These are phyloP conservation scores for Coix lacrymajobi DNA, from an alignment of 176 grass and related monocot genomes.

Conservation along the genomic window DNA sequence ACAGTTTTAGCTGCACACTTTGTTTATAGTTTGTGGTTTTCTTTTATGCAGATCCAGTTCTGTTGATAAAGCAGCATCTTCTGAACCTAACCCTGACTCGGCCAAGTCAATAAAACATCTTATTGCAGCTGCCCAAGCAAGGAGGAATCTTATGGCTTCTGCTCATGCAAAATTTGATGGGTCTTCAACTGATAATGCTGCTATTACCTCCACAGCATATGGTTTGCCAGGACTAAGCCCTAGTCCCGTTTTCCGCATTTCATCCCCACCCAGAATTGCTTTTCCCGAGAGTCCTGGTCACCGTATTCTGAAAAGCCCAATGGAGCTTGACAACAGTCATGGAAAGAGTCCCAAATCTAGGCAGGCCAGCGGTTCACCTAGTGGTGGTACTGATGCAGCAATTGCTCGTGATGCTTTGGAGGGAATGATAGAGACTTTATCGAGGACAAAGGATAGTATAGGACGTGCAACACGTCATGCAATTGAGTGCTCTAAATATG, in stretches of 20 bases:
- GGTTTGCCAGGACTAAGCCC: constrained; percentile 62
- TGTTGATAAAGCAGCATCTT: constrained; percentile 41
- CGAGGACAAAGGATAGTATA: constrained; percentile 98
- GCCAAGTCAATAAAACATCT: constrained; percentile 89
- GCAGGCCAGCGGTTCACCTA: constrained; percentile 40
- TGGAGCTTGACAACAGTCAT: constrained; percentile 51
- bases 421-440: constrained; percentile 94
- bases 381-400: constrained; percentile 62
- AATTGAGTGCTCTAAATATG: constrained; percentile 95
- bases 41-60: constrained; percentile 44
- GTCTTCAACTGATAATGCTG: constrained; percentile 34
- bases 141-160: constrained; percentile 77
- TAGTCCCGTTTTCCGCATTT: constrained; percentile 60
- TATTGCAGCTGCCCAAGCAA: constrained; percentile 96
- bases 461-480: constrained; percentile 90
- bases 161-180: constrained; percentile 64
- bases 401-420: constrained; percentile 86
- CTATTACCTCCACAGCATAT: constrained; percentile 48
- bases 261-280: constrained; percentile 53
- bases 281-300: constrained; percentile 42
- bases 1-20: not conserved
- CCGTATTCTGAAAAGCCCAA: constrained; percentile 43
- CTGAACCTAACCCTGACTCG: constrained; percentile 29
- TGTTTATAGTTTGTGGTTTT: constrained; percentile 24
- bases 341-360: constrained; percentile 46